Conservation (phyloP, 441 rosid genomes). For the Croton laevigatus region DNA sequence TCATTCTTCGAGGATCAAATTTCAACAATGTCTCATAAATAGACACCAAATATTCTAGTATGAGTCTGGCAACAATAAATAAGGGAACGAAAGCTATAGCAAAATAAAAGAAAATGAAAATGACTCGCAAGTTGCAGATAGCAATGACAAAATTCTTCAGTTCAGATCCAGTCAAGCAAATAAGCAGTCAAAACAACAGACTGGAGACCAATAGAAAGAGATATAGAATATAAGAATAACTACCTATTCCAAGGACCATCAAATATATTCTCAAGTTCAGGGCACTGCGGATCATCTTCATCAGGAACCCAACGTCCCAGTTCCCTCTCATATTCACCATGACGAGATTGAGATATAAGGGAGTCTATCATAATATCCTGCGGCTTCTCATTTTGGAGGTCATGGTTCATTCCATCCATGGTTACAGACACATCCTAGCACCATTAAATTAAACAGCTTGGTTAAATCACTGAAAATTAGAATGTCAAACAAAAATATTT, state of each 20-base stretch:
- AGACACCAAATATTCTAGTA: not conserved
- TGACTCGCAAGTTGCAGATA: not conserved
- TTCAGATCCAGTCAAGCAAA: conserved; percentile 3
- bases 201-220: conserved; percentile 15
- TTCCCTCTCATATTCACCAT: conserved; percentile 60
- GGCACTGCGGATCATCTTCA: conserved; percentile 54
- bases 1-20: not conserved
- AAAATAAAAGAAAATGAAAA: not conserved
- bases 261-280: conserved; percentile 75
- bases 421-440: conserved; percentile 77
- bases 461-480: conserved; percentile 14
- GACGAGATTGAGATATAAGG: conserved; percentile 61
- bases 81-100: not conserved
- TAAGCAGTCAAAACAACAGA: not conserved
- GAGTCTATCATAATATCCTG: conserved; percentile 81
- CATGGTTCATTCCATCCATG: conserved; percentile 51
- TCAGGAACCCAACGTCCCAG: conserved; percentile 87
- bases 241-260: conserved; percentile 68
- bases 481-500: not conserved
- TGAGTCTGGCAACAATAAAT: not conserved
- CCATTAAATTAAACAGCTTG: conserved; percentile 17
- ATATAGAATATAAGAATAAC: conserved; percentile 23
- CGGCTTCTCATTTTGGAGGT: conserved; percentile 49
- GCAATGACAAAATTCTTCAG: conserved; percentile 3
- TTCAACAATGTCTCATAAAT: not conserved